Conservation (phyloP, 176 grass and related monocot species). For the Zea luxurians region DNA sequence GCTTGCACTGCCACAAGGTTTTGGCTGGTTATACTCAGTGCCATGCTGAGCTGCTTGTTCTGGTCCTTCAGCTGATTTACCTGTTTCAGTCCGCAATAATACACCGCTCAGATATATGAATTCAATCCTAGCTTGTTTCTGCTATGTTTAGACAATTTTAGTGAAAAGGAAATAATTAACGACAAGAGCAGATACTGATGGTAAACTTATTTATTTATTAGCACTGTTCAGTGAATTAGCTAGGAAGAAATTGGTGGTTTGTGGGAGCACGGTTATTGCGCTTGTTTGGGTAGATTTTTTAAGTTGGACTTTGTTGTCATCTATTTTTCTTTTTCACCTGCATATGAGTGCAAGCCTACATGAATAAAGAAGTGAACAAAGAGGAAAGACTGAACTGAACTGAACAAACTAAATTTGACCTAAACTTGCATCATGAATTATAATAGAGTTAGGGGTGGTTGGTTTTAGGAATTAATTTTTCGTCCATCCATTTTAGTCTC, state of each 20-base stretch:
- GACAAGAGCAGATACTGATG: background rate
- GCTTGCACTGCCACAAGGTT: conserved; percentile 49
- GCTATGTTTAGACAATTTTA: background rate
- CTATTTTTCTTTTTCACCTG: conserved; percentile 28
- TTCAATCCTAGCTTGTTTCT: background rate
- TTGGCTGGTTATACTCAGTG: conserved; percentile 41
- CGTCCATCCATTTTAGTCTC: no score
- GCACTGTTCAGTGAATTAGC: conserved; percentile 11
- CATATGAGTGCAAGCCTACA: conserved; percentile 26
- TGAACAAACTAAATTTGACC: background rate
- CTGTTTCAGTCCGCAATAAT: conserved; percentile 7
- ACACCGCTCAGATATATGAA: background rate
- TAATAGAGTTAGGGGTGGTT: background rate
- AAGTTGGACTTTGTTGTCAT: conserved; percentile 16
- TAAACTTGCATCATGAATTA: background rate
- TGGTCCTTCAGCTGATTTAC: conserved; percentile 51
- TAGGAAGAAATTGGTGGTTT: conserved; percentile 9
- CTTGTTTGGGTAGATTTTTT: conserved; percentile 37
- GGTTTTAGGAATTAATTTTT: no score
- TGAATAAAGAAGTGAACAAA: conserved; percentile 3
- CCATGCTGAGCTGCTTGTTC: conserved; percentile 34
- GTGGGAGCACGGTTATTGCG: conserved; percentile 25
- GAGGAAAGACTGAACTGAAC: no score
- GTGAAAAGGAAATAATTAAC: background rate
- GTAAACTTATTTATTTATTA: background rate